A percentile compares a stretch with the other conserved stretches of the same genome.
phyloP scores from a whole-genome alignment of 2,329 filamentous ascomycete species.

The Leptodontidium sp. region DNA sequence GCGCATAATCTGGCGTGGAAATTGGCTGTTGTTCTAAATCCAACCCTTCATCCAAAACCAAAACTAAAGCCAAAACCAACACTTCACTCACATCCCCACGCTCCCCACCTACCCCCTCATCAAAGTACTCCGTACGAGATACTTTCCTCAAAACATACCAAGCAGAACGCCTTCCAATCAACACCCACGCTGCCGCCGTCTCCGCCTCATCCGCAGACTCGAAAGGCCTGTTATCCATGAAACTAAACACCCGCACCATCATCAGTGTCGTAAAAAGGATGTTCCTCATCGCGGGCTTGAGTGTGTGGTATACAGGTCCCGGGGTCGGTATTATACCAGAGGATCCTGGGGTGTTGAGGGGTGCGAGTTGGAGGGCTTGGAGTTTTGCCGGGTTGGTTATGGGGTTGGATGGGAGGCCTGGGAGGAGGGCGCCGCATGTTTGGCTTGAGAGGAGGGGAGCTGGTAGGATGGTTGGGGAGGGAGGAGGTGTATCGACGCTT shows the following conservation, averaged over 20 bases:
- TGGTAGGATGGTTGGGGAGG: neutral
- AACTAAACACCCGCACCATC: neutral
- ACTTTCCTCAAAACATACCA: constrained; percentile 51
- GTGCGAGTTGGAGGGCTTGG: constrained; percentile 40
- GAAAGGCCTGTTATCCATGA: constrained; percentile 25
- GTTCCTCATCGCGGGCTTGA: neutral
- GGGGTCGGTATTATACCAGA: constrained; percentile 22
- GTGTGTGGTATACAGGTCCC: neutral
- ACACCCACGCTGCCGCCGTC: constrained; percentile 30
- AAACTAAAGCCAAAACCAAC: too few relatives aligned
- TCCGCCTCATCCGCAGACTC: constrained; percentile 30
- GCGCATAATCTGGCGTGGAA: constrained; percentile 55
- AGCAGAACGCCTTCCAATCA: constrained; percentile 50
- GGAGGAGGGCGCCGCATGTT: constrained; percentile 47
- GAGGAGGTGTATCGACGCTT: constrained; percentile 43
- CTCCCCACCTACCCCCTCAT: too few relatives aligned
- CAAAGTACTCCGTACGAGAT: too few relatives aligned
- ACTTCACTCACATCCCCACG: too few relatives aligned
- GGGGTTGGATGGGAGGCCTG: constrained; percentile 43
- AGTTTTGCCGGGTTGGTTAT: constrained; percentile 41
- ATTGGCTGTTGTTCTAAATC: constrained; percentile 48
- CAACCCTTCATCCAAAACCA: constrained; percentile 17
- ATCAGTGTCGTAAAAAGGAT: constrained; percentile 16
- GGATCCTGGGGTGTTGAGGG: constrained; percentile 13
- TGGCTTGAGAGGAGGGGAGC: constrained; percentile 39